Base-by-base conservation (phyloP, 805 yeast genomes). In the Kazachstania psychrophila region DNA sequence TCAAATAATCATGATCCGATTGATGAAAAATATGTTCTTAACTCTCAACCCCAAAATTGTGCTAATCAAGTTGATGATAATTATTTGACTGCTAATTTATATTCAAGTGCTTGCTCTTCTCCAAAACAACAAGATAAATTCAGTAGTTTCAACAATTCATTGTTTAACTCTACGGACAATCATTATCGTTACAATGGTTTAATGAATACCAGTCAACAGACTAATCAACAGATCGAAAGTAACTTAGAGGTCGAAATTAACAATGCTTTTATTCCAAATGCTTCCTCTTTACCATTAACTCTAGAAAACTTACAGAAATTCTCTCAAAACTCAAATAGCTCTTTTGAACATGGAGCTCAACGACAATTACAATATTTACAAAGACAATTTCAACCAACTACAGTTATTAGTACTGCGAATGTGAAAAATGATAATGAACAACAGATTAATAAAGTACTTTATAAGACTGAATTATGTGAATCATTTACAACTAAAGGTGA, bases 391-490 rank as follows among this genome's bases (percentile, higher is more conserved):
- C n/a, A n/a, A n/a, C n/a, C n/a, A n/a, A n/a, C n/a, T n/a, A n/a
- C n/a, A n/a, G n/a, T n/a, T n/a, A n/a, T n/a, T n/a, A n/a, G n/a
- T n/a, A n/a, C n/a, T n/a, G n/a, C n/a, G n/a, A n/a, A n/a, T n/a
- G n/a, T n/a, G n/a, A n/a, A 26, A 6, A 18, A 26, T 26, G 13
- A 17, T 4, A 12, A 37, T 19, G 34, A 34, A 25, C 41, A 36
- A 19, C 36, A 42, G 26, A 44, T 70, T 38, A 72, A 79, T 56
- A 77, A 83, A 23, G 80, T 74, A 46, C 68, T 87, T 27, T 87
- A 85, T 72, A 87, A 87, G 63, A 88, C 96, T 0, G 96, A 87
- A 60, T 68, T 88, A 38, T 87, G 96, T 60, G 80, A 78, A 27
- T 79, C 88, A 18, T 87, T 70, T 56, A 73, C 76, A 53, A 75